phyloP scores from a whole-genome alignment of 768 basidiomycete genomes.

The Hebeloma cylindrosporum region DNA sequence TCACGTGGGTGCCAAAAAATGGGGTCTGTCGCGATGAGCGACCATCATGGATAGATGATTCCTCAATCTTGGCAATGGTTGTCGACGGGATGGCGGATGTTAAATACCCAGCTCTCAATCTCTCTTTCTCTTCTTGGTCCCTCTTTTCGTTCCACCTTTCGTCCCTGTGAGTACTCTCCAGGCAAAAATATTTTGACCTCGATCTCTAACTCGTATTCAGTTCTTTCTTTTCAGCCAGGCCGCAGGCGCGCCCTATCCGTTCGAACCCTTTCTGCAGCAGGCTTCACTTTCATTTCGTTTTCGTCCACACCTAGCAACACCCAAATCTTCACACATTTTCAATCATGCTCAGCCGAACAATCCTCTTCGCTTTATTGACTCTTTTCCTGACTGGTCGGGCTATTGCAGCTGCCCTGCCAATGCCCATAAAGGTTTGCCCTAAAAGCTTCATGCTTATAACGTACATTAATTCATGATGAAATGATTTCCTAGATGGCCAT shows the following conservation, averaged over 20 bases:
- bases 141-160: slow-evolving; percentile 18
- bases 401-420: slow-evolving; percentile 43
- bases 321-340: slow-evolving; percentile 6
- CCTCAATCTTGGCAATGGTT: slow-evolving; percentile 10
- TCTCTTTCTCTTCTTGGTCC: slow-evolving; percentile 12
- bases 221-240: slow-evolving; percentile 29
- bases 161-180: slow-evolving; percentile 16
- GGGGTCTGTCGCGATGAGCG: slow-evolving; percentile 11
- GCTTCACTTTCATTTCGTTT: slow-evolving; percentile 18
- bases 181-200: slow-evolving; percentile 6
- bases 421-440: slow-evolving; percentile 40
- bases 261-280: slow-evolving; percentile 18
- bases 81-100: slow-evolving; percentile 14
- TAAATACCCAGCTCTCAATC: slow-evolving; percentile 21
- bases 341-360: slow-evolving; percentile 47
- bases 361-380: slow-evolving; percentile 39
- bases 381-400: slow-evolving; percentile 46
- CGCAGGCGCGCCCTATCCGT: slow-evolving; percentile 36
- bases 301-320: slow-evolving; percentile 4
- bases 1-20: slow-evolving; percentile 18
- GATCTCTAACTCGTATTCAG: slow-evolving; percentile 7
- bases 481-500: slow-evolving; percentile 16
- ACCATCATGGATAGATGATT: slow-evolving; percentile 17
- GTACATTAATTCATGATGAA: neutral
- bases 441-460: neutral